Conservation (phyloP, 1,284 basidiomycete species). For the Malassezia pachydermatis region DNA sequence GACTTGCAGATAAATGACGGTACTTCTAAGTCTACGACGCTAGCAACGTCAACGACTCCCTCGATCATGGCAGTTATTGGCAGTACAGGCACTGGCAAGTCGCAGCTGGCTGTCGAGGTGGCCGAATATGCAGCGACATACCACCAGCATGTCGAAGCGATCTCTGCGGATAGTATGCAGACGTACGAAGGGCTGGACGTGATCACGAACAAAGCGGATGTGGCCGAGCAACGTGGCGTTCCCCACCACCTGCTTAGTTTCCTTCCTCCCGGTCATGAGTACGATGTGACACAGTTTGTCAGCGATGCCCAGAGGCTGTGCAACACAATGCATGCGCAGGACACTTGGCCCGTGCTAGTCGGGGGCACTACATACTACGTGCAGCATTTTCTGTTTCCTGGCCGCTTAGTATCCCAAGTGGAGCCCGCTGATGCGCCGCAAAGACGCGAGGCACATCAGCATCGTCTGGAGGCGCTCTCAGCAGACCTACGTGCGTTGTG, state of each 20-base stretch:
- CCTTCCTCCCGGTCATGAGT: constrained; percentile 72
- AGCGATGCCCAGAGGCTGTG: constrained; percentile 51
- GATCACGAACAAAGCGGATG: constrained; percentile 86
- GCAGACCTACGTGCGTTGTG: constrained; percentile 5
- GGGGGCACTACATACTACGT: constrained; percentile 97
- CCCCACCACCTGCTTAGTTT: constrained; percentile 82
- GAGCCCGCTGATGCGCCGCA: background rate
- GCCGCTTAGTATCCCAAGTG: constrained; percentile 35
- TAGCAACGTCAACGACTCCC: too few relatives aligned
- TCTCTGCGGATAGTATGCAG: constrained; percentile 98
- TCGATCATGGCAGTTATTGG: constrained; percentile 67
- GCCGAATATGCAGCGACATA: constrained; percentile 52
- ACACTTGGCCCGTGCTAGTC: constrained; percentile 72
- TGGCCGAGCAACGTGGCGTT: constrained; percentile 65
- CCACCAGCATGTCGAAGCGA: constrained; percentile 54
- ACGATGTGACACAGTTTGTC: constrained; percentile 53
- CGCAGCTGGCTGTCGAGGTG: constrained; percentile 78
- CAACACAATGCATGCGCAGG: constrained; percentile 54
- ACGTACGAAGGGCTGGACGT: constrained; percentile 86
- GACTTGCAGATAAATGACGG: background rate
- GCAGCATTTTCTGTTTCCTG: constrained; percentile 63
- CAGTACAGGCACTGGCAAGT: constrained; percentile 94
- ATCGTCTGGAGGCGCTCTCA: background rate
- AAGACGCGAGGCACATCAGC: background rate
- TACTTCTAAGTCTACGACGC: too few relatives aligned